phyloP scores from a whole-genome alignment of 2,329 filamentous ascomycete species.

The Neurospora crassa region DNA sequence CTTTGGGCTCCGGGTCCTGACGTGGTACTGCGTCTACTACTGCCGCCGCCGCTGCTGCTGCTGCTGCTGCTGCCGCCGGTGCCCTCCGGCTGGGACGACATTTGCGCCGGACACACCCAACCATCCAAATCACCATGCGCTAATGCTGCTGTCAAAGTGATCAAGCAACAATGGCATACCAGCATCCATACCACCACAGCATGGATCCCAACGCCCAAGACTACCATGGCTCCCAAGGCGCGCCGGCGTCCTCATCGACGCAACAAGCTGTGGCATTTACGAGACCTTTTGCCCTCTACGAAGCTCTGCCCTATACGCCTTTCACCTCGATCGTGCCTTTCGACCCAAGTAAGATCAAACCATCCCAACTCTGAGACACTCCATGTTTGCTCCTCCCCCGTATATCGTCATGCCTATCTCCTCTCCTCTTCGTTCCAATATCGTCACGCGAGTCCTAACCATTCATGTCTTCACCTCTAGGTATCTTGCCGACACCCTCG shows the following conservation, averaged over 20 bases:
- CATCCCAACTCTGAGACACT: conserved; percentile 3
- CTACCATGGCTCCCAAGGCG: conserved; percentile 3
- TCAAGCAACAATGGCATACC: conserved; percentile 22
- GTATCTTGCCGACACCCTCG: conserved; percentile 55
- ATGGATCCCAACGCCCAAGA: conserved; percentile 19
- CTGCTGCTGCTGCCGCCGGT: background rate
- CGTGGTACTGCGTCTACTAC: background rate
- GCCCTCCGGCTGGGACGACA: background rate
- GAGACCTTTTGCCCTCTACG: conserved; percentile 54
- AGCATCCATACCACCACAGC: conserved; percentile 22
- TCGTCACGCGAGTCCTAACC: conserved; percentile 6
- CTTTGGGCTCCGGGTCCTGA: background rate
- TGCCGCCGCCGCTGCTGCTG: background rate
- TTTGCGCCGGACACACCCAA: background rate
- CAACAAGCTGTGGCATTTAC: conserved; percentile 13
- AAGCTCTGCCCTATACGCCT: conserved; percentile 74
- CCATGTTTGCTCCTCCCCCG: background rate
- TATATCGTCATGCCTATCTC: background rate
- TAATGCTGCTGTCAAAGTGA: background rate
- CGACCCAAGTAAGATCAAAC: conserved; percentile 50
- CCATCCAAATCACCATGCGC: background rate
- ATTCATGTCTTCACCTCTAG: conserved; percentile 27
- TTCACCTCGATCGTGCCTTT: conserved; percentile 74
- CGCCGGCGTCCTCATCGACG: conserved; percentile 5
- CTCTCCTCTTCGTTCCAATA: background rate